phyloP scores from a whole-genome alignment of 2,329 filamentous ascomycete species.

The Mariannaea sp. region DNA sequence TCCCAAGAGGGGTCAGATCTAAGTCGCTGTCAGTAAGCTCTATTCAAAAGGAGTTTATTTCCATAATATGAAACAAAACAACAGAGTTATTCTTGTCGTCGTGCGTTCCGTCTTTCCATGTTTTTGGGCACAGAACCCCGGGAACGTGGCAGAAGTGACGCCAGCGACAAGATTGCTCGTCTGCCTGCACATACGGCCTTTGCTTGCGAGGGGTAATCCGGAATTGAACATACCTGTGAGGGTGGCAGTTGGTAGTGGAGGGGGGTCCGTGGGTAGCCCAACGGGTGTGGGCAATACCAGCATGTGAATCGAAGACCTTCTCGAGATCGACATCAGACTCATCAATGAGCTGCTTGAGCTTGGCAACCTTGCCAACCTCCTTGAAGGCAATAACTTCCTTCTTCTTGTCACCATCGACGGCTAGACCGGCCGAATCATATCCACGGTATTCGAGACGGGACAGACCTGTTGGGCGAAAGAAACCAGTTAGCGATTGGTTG shows the following conservation, averaged over 20 bases:
- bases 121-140: not conserved
- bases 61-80: too few species aligned
- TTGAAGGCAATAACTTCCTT: slow-evolving; percentile 97
- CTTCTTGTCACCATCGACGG: slow-evolving; percentile 97
- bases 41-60: slow-evolving; percentile 2
- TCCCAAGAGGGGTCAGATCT: slow-evolving; percentile 96
- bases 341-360: slow-evolving; percentile 91
- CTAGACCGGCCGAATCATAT: slow-evolving; percentile 96
- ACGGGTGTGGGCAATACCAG: slow-evolving; percentile 97
- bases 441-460: slow-evolving; percentile 97
- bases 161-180: slow-evolving; percentile 1
- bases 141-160: not conserved
- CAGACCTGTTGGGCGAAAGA: slow-evolving; percentile 65
- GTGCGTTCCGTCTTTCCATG: too few species aligned
- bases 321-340: slow-evolving; percentile 80
- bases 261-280: slow-evolving; percentile 98
- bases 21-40: slow-evolving; percentile 30
- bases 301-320: slow-evolving; percentile 97
- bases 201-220: not conserved
- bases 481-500: slow-evolving; percentile 29
- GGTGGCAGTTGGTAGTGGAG: slow-evolving; percentile 95
- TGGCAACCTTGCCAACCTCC: slow-evolving; percentile 98
- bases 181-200: slow-evolving; percentile 9
- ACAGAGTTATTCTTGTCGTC: too few species aligned
- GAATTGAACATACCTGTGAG: slow-evolving; percentile 74